Evolutionary conservation across 2,329 filamentous ascomycete species (phyloP).

Genomic region (Aspergillus pseudoterreus): DNA sequence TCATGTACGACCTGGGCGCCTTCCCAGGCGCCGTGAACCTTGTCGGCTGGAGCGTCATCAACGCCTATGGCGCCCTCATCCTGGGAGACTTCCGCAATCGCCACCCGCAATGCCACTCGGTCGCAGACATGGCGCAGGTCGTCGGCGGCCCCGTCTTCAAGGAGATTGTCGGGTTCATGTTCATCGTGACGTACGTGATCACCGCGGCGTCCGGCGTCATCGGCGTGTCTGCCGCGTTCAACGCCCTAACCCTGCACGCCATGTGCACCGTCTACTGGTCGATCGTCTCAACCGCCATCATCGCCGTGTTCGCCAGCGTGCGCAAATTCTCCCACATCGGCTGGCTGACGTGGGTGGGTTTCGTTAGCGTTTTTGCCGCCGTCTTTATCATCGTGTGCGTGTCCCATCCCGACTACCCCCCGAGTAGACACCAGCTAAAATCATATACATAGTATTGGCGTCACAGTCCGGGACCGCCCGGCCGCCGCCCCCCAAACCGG

Average conservation of each 20-base stretch:
- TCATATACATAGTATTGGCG: conserved; percentile 41
- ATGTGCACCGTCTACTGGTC: conserved; percentile 58
- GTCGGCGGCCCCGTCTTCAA: conserved; percentile 52
- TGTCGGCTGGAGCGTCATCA: conserved; percentile 30
- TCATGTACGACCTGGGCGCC: conserved; percentile 16
- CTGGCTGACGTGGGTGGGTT: conserved; percentile 61
- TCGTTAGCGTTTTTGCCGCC: conserved; percentile 55
- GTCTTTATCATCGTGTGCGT: conserved; percentile 53
- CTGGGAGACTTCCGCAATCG: conserved; percentile 51
- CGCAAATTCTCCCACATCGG: conserved; percentile 60
- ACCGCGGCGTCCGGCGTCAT: conserved; percentile 57
- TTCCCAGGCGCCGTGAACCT: conserved; percentile 15
- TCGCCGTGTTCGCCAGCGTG: conserved; percentile 46
- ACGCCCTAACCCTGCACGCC: conserved; percentile 56
- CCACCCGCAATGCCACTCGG: conserved; percentile 51
- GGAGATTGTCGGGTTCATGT: conserved; percentile 54
- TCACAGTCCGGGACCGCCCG: conserved; percentile 55
- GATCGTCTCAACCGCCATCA: conserved; percentile 52
- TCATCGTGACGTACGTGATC: conserved; percentile 57
- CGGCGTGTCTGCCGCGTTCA: conserved; percentile 57
- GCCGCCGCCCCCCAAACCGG: conserved; percentile 59
- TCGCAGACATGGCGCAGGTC: conserved; percentile 57
- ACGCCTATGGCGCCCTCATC: conserved; percentile 44
- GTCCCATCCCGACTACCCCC: too few species aligned
- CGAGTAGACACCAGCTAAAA: neutral